Conservation (phyloP, 1,284 basidiomycete genomes). For the Sphaerobolus stellatus region DNA sequence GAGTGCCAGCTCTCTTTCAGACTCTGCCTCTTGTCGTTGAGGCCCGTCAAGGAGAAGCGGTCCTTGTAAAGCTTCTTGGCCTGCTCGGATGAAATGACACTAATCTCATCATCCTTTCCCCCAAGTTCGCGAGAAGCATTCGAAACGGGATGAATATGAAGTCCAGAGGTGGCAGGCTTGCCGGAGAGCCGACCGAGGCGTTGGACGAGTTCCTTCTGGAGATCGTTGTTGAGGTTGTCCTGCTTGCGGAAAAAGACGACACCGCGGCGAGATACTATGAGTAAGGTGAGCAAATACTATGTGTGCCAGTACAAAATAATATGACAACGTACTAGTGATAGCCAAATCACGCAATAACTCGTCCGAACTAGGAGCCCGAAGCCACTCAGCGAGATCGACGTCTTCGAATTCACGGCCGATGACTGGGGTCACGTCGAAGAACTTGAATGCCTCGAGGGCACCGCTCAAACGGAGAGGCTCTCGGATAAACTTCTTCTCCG, state of each 20-base stretch:
- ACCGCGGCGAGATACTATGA: slow-evolving; percentile 42
- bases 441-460: slow-evolving; percentile 14
- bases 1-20: no score
- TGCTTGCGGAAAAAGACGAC: slow-evolving; percentile 48
- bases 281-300: background rate
- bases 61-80: no score
- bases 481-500: no score
- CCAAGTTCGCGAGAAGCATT: no score
- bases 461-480: slow-evolving; percentile 15
- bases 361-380: slow-evolving; percentile 11
- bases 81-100: no score
- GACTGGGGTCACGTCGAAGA: slow-evolving; percentile 14
- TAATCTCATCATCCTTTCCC: no score
- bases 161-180: slow-evolving; percentile 34
- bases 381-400: slow-evolving; percentile 13
- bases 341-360: slow-evolving; percentile 15
- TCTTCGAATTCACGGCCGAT: slow-evolving; percentile 16
- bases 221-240: slow-evolving; percentile 35
- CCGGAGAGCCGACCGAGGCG: slow-evolving; percentile 39
- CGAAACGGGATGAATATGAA: slow-evolving; percentile 48
- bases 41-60: no score
- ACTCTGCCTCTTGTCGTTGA: no score
- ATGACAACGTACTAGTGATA: slow-evolving; percentile 1
- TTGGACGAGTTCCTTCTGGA: slow-evolving; percentile 38
- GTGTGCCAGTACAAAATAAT: background rate